Conservation (phyloP, 345 rosid species). For the Jatropha curcas region DNA sequence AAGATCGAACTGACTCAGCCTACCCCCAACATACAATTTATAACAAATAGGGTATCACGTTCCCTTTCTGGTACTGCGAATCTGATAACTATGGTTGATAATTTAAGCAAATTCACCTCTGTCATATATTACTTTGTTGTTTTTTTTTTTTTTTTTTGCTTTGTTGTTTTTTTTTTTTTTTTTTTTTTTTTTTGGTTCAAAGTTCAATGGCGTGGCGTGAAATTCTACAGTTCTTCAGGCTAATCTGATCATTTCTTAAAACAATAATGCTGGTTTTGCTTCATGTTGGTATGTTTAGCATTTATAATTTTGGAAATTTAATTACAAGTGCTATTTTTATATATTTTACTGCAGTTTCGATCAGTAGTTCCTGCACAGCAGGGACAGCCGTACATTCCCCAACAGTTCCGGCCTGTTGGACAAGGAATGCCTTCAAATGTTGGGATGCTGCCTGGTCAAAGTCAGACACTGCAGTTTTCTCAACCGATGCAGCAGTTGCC, state of each 20-base stretch:
- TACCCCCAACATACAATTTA: no score
- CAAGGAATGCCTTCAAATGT: conserved; percentile 55
- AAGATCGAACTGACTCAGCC: no score
- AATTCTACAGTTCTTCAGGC: neutral
- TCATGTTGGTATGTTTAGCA: conserved; percentile 2
- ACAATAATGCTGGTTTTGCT: neutral
- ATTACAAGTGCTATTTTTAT: neutral
- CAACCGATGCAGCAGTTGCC: conserved; percentile 74
- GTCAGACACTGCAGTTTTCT: conserved; percentile 60
- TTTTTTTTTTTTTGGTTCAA: no score
- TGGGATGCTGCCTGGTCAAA: conserved; percentile 52
- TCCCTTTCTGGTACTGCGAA: no score
- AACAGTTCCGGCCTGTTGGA: conserved; percentile 74
- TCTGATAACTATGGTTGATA: no score
- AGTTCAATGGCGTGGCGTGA: neutral
- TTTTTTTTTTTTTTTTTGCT: no score
- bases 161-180: no score
- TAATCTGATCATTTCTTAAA: neutral
- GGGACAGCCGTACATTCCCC: conserved; percentile 66
- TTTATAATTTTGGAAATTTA: conserved; percentile 10
- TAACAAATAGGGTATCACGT: no score
- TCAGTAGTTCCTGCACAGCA: conserved; percentile 60
- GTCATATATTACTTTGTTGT: no score
- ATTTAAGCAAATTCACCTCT: neutral
- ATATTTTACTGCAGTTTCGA: conserved; percentile 57